These are phyloP conservation scores for Mycotypha africana DNA, from an alignment of 371 early-diverging fungal species.

Conservation along the genomic window DNA sequence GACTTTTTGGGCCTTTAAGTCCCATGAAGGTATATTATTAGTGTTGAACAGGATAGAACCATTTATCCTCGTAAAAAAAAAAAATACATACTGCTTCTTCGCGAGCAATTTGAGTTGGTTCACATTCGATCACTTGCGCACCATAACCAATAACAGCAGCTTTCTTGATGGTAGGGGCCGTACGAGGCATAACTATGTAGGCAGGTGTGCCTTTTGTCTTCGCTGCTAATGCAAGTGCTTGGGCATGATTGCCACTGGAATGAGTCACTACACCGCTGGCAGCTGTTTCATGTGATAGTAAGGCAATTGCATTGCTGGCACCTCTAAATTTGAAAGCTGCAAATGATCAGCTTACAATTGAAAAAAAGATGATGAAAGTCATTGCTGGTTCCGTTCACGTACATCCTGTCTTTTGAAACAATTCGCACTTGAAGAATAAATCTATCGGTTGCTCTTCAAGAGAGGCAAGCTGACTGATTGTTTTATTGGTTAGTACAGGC, in stretches of 20 bases:
- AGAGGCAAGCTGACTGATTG: slow-evolving; percentile 25
- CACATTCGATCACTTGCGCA: slow-evolving; percentile 42
- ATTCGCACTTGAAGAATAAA: slow-evolving; percentile 56
- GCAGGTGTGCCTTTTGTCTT: slow-evolving; percentile 36
- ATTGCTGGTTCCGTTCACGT: slow-evolving; percentile 5
- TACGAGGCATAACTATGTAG: slow-evolving; percentile 51
- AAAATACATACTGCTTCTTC: slow-evolving; percentile 27
- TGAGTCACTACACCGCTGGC: slow-evolving; percentile 38
- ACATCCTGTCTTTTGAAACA: slow-evolving; percentile 54
- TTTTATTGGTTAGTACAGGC: slow-evolving; percentile 41
- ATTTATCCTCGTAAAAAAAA: no score
- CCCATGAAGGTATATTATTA: no score
- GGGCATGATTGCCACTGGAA: slow-evolving; percentile 49
- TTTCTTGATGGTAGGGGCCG: slow-evolving; percentile 45
- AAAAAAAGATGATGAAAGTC: no score
- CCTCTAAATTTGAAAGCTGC: slow-evolving; percentile 58
- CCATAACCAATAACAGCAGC: slow-evolving; percentile 50
- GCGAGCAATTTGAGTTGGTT: slow-evolving; percentile 24
- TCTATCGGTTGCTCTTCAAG: slow-evolving; percentile 13
- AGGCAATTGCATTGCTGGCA: slow-evolving; percentile 44
- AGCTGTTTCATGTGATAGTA: slow-evolving; percentile 25
- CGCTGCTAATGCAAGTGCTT: slow-evolving; percentile 45
- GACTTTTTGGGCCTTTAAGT: slow-evolving; percentile 19
- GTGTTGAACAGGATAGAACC: no score
- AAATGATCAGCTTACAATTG: no score